These are phyloP conservation scores for Phellopilus nigrolimitatus DNA, from an alignment of 1,284 basidiomycete species.

Conservation along the genomic window DNA sequence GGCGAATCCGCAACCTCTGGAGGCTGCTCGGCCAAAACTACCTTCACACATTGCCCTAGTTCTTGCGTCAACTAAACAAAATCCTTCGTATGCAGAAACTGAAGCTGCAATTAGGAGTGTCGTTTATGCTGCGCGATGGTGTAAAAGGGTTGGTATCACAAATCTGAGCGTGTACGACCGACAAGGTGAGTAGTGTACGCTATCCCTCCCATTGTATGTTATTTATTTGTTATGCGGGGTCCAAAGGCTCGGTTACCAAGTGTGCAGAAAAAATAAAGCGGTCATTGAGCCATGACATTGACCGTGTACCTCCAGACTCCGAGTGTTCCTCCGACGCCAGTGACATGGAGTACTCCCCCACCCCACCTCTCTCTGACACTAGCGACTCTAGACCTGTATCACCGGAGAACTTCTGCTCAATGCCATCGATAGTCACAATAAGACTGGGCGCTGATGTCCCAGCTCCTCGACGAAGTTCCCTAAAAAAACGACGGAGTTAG, in stretches of 20 bases:
- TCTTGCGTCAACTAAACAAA: constrained; percentile 38
- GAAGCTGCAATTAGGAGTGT: constrained; percentile 46
- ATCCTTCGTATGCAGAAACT: constrained; percentile 32
- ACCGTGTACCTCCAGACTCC: constrained; percentile 29
- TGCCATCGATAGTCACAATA: constrained; percentile 13
- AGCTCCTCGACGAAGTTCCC: background rate
- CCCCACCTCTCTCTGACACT: constrained; percentile 66
- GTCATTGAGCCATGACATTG: background rate
- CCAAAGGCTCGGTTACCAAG: constrained; percentile 43
- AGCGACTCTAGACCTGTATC: constrained; percentile 58
- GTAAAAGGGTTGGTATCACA: constrained; percentile 49
- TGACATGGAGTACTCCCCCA: constrained; percentile 56
- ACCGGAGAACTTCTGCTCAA: constrained; percentile 34
- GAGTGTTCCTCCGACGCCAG: constrained; percentile 43
- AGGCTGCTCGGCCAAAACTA: constrained; percentile 44
- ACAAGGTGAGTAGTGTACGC: constrained; percentile 43
- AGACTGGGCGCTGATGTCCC: constrained; percentile 2
- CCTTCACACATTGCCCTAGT: constrained; percentile 64
- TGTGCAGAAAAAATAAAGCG: constrained; percentile 38
- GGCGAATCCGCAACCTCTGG: constrained; percentile 41
- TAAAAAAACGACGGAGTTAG: background rate
- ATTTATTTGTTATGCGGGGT: constrained; percentile 16
- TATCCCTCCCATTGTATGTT: background rate
- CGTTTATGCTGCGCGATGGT: constrained; percentile 53
- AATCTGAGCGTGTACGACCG: constrained; percentile 67